Evolutionary conservation across 768 basidiomycete genomes (phyloP).

Genomic region (Suillus cothurnatus): DNA sequence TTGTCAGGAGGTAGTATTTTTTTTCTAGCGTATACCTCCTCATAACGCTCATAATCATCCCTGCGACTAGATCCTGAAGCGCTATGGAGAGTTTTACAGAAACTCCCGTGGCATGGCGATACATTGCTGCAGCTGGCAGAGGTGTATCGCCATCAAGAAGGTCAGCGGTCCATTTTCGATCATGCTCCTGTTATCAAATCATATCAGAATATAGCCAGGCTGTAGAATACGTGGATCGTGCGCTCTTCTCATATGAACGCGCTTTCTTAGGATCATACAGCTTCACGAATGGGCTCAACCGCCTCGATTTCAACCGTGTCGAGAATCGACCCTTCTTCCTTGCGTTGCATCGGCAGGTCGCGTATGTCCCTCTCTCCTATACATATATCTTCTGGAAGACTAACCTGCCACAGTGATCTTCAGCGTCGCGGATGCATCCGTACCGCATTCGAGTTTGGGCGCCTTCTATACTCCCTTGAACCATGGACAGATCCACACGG

Average conservation of each 20-base stretch:
- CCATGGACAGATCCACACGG: conserved; percentile 91
- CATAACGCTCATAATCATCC: conserved; percentile 1
- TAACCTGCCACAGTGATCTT: conserved; percentile 57
- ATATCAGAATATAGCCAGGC: conserved; percentile 76
- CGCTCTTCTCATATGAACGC: conserved; percentile 91
- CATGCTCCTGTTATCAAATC: conserved; percentile 3
- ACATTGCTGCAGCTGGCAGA: conserved; percentile 87
- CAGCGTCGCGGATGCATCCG: conserved; percentile 88
- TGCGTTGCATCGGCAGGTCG: conserved; percentile 80
- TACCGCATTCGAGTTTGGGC: conserved; percentile 89
- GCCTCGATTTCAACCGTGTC: conserved; percentile 87
- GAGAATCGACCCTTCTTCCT: conserved; percentile 95
- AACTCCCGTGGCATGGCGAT: conserved; percentile 90
- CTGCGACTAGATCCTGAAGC: conserved; percentile 67
- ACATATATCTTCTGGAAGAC: neutral
- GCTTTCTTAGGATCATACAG: conserved; percentile 86
- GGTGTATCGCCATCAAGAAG: conserved; percentile 85
- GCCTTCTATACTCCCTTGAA: conserved; percentile 83
- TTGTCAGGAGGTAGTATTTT: conserved; percentile 70
- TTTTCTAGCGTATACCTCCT: neutral
- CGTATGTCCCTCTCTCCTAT: conserved; percentile 47
- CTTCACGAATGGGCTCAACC: conserved; percentile 76
- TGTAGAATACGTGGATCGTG: conserved; percentile 88
- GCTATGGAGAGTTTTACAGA: conserved; percentile 73
- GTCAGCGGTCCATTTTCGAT: conserved; percentile 39